Percentiles rank a stretch among this genome's conserved stretches.
Evolutionary conservation across 108 stramenopile genomes (phyloP).

Genomic region (Halocafeteria seosinensis): DNA sequence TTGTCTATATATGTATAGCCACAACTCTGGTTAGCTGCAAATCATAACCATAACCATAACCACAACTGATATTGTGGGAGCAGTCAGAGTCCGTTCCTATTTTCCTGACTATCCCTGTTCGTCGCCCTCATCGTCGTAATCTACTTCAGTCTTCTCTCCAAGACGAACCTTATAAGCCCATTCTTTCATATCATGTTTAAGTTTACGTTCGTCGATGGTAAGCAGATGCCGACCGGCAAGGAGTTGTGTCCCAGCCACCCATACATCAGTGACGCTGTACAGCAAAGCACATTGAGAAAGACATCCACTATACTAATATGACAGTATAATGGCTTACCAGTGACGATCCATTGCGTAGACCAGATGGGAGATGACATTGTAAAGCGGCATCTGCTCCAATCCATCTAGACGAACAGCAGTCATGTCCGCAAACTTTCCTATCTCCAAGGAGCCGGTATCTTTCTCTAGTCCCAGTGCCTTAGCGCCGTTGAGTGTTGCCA

Average conservation of each 20-base stretch:
- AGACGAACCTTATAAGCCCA: background rate
- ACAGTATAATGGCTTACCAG: no score
- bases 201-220: background rate
- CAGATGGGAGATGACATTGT: conserved; percentile 5
- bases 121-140: no score
- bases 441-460: conserved; percentile 2
- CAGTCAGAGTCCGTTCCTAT: no score
- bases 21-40: no score
- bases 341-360: conserved; percentile 8
- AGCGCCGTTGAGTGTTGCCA: conserved; percentile 19
- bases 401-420: conserved; percentile 5
- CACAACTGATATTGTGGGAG: no score
- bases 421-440: conserved; percentile 15
- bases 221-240: background rate
- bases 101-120: no score
- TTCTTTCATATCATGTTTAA: background rate
- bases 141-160: background rate
- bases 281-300: no score
- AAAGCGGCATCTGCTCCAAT: conserved; percentile 1
- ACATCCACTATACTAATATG: no score
- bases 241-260: background rate
- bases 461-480: conserved; percentile 8
- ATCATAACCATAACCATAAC: no score
- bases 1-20: no score
- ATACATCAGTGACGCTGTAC: background rate